A percentile compares a stretch with the other conserved stretches of the same genome.
These are phyloP conservation scores for Alternaria sp. DNA, from an alignment of 2,329 filamentous ascomycete genomes.

Conservation along the genomic window DNA sequence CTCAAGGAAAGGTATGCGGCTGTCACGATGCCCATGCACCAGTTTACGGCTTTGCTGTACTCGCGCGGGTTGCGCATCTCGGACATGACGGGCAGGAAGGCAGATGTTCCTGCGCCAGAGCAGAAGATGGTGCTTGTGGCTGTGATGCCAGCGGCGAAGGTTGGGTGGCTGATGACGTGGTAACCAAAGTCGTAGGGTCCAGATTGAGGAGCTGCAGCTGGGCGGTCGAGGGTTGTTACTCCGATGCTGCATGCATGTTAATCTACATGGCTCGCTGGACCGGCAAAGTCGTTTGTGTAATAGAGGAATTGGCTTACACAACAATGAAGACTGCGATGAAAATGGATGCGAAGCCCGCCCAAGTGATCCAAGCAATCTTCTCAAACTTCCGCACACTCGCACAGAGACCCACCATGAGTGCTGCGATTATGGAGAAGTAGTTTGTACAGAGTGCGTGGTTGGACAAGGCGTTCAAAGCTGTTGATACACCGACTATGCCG, in stretches of 20 bases:
- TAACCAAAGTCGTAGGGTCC: constrained; percentile 69
- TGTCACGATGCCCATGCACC: constrained; percentile 67
- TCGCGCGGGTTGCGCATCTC: constrained; percentile 69
- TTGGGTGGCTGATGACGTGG: constrained; percentile 63
- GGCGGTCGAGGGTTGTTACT: constrained; percentile 65
- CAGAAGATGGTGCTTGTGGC: constrained; percentile 67
- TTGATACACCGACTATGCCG: constrained; percentile 67
- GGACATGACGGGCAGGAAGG: constrained; percentile 70
- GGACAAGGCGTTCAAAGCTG: constrained; percentile 68
- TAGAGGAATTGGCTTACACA: constrained; percentile 44
- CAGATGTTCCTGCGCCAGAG: constrained; percentile 66
- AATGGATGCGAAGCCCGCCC: constrained; percentile 66
- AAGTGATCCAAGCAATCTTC: constrained; percentile 69
- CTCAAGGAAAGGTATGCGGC: constrained; percentile 66
- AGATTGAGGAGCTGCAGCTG: constrained; percentile 67
- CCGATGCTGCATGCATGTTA: constrained; percentile 51
- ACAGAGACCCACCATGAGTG: constrained; percentile 59
- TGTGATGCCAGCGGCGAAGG: constrained; percentile 67
- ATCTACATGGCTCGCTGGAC: background rate
- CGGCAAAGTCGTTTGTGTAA: background rate
- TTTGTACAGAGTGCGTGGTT: constrained; percentile 68
- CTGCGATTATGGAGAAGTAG: constrained; percentile 66
- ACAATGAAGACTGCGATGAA: constrained; percentile 67
- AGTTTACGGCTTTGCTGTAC: constrained; percentile 67
- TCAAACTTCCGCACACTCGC: constrained; percentile 67